Percentiles rank a stretch among this genome's conserved stretches.
These are phyloP conservation scores for Solanum etuberosum DNA, from an alignment of 257 asterid species.

Conservation along the genomic window DNA sequence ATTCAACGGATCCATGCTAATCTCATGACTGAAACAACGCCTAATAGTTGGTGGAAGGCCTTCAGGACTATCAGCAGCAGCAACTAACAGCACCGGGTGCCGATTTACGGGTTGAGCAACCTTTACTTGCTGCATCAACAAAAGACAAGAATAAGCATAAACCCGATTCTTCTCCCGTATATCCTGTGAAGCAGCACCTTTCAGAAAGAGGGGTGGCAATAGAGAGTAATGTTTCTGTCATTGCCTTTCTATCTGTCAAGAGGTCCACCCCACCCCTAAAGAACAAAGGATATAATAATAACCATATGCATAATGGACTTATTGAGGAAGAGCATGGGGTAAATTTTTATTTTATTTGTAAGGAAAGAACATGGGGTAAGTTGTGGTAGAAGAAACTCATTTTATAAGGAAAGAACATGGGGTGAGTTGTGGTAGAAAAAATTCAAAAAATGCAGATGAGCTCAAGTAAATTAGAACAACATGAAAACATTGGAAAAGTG, in stretches of 20 bases:
- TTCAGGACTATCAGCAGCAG: slow-evolving; percentile 78
- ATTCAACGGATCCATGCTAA: slow-evolving; percentile 58
- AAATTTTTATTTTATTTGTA: not conserved
- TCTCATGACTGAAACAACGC: slow-evolving; percentile 93
- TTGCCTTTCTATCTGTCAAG: not conserved
- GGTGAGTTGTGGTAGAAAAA: not conserved
- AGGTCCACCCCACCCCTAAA: not conserved
- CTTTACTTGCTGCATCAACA: slow-evolving; percentile 28
- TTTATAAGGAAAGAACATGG: not conserved
- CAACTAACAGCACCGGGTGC: slow-evolving; percentile 73
- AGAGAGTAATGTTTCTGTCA: not conserved
- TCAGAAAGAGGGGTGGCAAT: not conserved
- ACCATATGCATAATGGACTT: not conserved
- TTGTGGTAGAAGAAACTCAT: not conserved
- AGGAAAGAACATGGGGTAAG: not conserved
- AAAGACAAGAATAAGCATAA: not conserved
- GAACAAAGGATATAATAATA: not conserved
- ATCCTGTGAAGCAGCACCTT: not conserved
- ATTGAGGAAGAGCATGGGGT: not conserved
- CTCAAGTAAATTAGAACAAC: not conserved
- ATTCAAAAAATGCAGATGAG: not conserved
- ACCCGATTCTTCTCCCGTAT: not conserved
- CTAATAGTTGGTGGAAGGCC: slow-evolving; percentile 82
- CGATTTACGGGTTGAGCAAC: slow-evolving; percentile 31
- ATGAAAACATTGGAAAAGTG: not conserved